A percentile compares a stretch with the other conserved stretches of the same genome.
Conservation (phyloP, 495 filamentous ascomycete species). For the Geopyxis carbonaria region DNA sequence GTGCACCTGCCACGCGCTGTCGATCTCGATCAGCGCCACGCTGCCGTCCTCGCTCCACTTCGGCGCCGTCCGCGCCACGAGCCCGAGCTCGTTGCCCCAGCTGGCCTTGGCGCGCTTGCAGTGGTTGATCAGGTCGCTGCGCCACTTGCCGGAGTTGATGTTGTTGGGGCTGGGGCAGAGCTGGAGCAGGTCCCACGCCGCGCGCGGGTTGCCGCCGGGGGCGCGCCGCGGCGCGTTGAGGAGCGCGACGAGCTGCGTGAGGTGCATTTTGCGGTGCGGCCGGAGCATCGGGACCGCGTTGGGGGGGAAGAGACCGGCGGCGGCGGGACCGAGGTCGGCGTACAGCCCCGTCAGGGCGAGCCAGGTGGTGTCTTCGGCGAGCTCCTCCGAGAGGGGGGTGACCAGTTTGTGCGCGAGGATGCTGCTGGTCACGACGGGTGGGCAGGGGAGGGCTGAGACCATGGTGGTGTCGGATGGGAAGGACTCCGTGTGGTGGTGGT, state of each 20-base stretch:
- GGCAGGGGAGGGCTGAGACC: constrained; percentile 38
- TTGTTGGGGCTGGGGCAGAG: constrained; percentile 28
- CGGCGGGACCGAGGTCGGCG: constrained; percentile 39
- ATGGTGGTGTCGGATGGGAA: constrained; percentile 35
- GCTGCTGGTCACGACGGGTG: constrained; percentile 40
- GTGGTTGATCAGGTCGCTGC: constrained; percentile 20
- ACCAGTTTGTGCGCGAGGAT: constrained; percentile 43
- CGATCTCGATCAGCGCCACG: constrained; percentile 40
- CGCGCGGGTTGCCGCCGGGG: constrained; percentile 31
- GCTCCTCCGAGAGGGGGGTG: constrained; percentile 30
- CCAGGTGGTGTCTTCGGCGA: constrained; percentile 33
- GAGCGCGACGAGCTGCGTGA: constrained; percentile 38
- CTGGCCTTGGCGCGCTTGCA: constrained; percentile 29
- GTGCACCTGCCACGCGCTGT: constrained; percentile 38
- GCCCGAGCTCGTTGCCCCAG: constrained; percentile 37
- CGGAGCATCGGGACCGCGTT: constrained; percentile 46
- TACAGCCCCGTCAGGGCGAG: constrained; percentile 41
- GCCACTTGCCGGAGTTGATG: constrained; percentile 29
- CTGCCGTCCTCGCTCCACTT: constrained; percentile 39
- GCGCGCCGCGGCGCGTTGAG: constrained; percentile 43
- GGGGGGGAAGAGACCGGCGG: no score
- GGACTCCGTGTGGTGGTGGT: constrained; percentile 39
- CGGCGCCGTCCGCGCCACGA: constrained; percentile 37
- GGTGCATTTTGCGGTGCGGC: constrained; percentile 35
- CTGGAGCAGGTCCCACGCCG: constrained; percentile 39